Conservation (phyloP, 768 basidiomycete species). For the Lentinula boryana region DNA sequence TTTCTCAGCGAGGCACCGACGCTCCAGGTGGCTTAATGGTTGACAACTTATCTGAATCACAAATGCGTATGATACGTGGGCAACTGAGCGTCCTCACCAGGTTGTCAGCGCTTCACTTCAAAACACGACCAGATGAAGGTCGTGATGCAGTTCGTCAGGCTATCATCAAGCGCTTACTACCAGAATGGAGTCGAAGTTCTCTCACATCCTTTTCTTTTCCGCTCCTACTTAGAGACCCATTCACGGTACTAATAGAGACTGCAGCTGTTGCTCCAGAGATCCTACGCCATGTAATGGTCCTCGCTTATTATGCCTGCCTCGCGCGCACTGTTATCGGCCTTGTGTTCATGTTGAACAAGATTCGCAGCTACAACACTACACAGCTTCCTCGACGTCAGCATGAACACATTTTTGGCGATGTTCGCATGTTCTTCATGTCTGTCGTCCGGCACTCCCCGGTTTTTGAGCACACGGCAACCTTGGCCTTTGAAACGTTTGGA, state of each 20-base stretch:
- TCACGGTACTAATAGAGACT: slow-evolving; percentile 84
- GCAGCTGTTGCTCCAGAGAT: slow-evolving; percentile 89
- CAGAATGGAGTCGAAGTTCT: slow-evolving; percentile 88
- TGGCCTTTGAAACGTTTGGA: slow-evolving; percentile 75
- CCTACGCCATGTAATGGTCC: slow-evolving; percentile 79
- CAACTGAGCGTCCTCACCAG: slow-evolving; percentile 65
- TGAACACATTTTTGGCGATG: slow-evolving; percentile 73
- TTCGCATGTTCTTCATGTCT: slow-evolving; percentile 87
- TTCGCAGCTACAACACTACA: slow-evolving; percentile 45
- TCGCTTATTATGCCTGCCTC: slow-evolving; percentile 88
- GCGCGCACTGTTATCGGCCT: slow-evolving; percentile 83
- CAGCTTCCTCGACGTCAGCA: slow-evolving; percentile 45
- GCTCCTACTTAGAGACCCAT: slow-evolving; percentile 83
- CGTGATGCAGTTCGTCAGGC: slow-evolving; percentile 74
- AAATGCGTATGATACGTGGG: slow-evolving; percentile 71
- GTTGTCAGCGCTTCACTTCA: slow-evolving; percentile 64
- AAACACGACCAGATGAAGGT: slow-evolving; percentile 65
- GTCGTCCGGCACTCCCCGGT: slow-evolving; percentile 85
- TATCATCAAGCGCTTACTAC: slow-evolving; percentile 83
- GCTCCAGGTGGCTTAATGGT: slow-evolving; percentile 46
- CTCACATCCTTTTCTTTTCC: slow-evolving; percentile 81
- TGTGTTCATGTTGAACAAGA: slow-evolving; percentile 76
- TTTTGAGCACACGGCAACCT: slow-evolving; percentile 78
- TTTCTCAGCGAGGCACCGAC: slow-evolving; percentile 66
- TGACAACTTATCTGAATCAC: slow-evolving; percentile 75